phyloP scores from a whole-genome alignment of 305 asterid genomes.

The Galium porrigens region DNA sequence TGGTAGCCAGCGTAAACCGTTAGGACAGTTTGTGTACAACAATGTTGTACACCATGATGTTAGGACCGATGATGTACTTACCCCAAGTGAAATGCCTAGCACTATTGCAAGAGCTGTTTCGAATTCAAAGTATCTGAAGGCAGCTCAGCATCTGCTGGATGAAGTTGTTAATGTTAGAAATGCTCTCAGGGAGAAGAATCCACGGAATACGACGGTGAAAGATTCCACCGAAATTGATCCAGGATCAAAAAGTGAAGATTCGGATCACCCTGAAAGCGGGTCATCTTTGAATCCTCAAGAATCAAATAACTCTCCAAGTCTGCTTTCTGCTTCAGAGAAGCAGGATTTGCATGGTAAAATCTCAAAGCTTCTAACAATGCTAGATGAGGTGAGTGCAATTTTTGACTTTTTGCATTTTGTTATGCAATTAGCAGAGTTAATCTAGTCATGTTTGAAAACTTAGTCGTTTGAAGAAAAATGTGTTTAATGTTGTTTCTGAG shows the following conservation, averaged over 20 bases:
- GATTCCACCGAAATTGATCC: conserved; percentile 34
- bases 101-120: conserved; percentile 31
- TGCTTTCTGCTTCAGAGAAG: conserved; percentile 56
- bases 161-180: conserved; percentile 69
- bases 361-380: conserved; percentile 61
- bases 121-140: conserved; percentile 60
- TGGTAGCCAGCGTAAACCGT: conserved; percentile 32
- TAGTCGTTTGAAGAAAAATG: neutral
- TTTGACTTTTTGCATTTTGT: neutral
- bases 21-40: conserved; percentile 23
- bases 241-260: conserved; percentile 25
- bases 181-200: conserved; percentile 37
- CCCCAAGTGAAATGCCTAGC: conserved; percentile 33
- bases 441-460: too few relatives aligned
- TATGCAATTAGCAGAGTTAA: neutral
- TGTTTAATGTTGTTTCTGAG: neutral
- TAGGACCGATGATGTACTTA: conserved; percentile 19
- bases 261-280: conserved; percentile 29
- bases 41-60: conserved; percentile 18
- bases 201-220: conserved; percentile 23
- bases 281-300: conserved; percentile 26
- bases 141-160: conserved; percentile 59
- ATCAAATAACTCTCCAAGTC: conserved; percentile 21
- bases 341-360: conserved; percentile 58
- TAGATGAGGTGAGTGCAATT: conserved; percentile 51